Evolutionary conservation across 345 rosid genomes (phyloP), one percentile per base, ranked within the genome.

Genomic region (Murraya paniculata): DNA sequence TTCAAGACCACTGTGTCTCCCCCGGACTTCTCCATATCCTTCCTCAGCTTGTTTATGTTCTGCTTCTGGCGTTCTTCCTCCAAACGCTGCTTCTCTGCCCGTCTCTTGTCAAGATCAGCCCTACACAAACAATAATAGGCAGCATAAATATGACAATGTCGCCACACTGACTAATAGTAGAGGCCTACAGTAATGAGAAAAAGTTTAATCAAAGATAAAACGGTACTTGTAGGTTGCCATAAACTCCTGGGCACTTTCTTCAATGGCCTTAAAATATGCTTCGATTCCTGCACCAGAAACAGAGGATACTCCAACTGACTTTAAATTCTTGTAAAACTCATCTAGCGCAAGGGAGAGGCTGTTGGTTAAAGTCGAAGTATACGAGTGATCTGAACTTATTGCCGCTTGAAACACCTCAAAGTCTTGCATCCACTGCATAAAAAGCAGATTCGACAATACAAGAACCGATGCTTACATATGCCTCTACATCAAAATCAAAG

Each of bases 261-360:
- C 93, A 69, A 93, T 83, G 78, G 94, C 88, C 81, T 90, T 87
- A 70, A 93, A 93, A 84, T 87, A 91, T 58, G 82, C 86, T 81
- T 86, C 91, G 91, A 90, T 90, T 69, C 97, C 97, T 78, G 89
- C 85, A 81, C 97, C 97, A 72, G 97, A 79, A 77, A 93, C 85
- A 53, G 97, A 95, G 72, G 97, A 93, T 62, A 93, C 95, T 71
- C 97, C 97, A 73, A 90, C 95, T 56, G 94, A 89, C 69, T 82
- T 85, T 78, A 93, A 82, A 31, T 91, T 93, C 56, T 80, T 83
- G 75, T 93, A 93, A 78, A 93, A 91, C 76, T 93, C 95, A 61
- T 84, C 91, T 4, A 93, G 92, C 18, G 86, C 84, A 41, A 93
- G 87, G 39, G 89, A 84, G 64, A 93, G 95, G 81, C 95, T 91